A percentile compares a stretch with the other conserved stretches of the same genome.
phyloP scores from a whole-genome alignment of 768 basidiomycete species.

The Collybia sp. region DNA sequence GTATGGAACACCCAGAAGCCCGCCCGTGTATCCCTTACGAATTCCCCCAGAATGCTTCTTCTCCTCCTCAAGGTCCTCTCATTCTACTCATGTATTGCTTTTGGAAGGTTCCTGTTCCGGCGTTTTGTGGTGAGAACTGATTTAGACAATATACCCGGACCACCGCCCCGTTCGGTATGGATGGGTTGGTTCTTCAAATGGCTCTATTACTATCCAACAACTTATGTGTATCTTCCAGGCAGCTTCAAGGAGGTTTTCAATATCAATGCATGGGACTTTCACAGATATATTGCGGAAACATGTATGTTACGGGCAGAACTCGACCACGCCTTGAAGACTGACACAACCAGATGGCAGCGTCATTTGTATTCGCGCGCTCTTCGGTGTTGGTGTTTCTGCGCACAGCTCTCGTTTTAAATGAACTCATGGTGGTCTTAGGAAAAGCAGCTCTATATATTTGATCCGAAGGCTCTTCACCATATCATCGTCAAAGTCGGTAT shows the following conservation, averaged over 20 bases:
- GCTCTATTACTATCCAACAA: background rate
- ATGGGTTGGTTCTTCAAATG: constrained; percentile 21
- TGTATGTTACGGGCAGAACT: constrained; percentile 17
- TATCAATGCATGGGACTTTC: constrained; percentile 30
- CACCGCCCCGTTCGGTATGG: constrained; percentile 23
- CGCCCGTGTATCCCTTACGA: no score
- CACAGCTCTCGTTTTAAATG: background rate
- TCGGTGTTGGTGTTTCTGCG: constrained; percentile 26
- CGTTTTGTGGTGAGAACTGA: background rate
- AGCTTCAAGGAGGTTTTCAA: constrained; percentile 19
- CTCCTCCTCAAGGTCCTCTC: no score
- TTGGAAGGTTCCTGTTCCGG: background rate
- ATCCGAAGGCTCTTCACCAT: constrained; percentile 40
- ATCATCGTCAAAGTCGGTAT: constrained; percentile 36
- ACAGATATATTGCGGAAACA: constrained; percentile 24
- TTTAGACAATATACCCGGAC: constrained; percentile 36
- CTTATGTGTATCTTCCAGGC: background rate
- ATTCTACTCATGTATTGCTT: no score
- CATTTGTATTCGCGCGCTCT: constrained; percentile 23
- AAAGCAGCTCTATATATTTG: constrained; percentile 32
- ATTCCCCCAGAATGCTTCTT: no score
- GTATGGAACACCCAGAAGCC: no score
- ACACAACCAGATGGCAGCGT: constrained; percentile 23
- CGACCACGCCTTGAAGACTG: background rate
- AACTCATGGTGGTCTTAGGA: constrained; percentile 12